A percentile compares a stretch with the other conserved stretches of the same genome.
Evolutionary conservation across 306 rosid genomes (phyloP).

Genomic region (Vigna angularis): DNA sequence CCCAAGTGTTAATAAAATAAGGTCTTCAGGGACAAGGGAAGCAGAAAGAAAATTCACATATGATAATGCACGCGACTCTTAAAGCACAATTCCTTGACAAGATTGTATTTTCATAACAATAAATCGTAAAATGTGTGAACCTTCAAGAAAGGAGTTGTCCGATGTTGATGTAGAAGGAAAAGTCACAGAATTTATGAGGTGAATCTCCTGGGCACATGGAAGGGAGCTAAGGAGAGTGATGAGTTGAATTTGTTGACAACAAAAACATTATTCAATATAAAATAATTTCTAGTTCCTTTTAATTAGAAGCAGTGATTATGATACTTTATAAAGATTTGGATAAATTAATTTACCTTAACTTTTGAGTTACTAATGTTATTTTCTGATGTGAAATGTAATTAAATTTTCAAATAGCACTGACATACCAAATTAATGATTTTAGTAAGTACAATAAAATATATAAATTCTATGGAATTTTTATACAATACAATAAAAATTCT

Average conservation of each 20-base stretch:
- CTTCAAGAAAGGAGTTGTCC: conserved; percentile 8
- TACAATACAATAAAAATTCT: not conserved
- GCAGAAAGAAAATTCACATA: not conserved
- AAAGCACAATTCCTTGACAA: conserved; percentile 1
- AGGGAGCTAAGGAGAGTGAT: not conserved
- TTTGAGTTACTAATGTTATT: conserved; percentile 25
- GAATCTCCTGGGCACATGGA: not conserved
- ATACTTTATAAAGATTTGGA: not conserved
- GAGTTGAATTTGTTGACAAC: not conserved
- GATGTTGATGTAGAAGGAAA: not conserved
- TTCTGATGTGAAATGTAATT: not conserved
- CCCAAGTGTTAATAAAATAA: conserved; percentile 30
- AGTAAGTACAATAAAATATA: conserved; percentile 13
- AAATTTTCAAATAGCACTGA: conserved; percentile 2
- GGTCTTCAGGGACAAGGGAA: conserved; percentile 11
- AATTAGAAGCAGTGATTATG: conserved; percentile 12
- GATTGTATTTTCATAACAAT: conserved; percentile 5
- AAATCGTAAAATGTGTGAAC: conserved; percentile 17
- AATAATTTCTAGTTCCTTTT: not conserved
- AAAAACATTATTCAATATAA: not conserved
- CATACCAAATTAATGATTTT: conserved; percentile 14
- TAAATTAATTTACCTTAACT: conserved; percentile 8
- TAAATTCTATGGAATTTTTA: not conserved
- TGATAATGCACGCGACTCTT: conserved; percentile 5
- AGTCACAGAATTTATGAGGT: not conserved